phyloP scores from a whole-genome alignment of 2,329 filamentous ascomycete species.

The Blastomyces gilchristii region DNA sequence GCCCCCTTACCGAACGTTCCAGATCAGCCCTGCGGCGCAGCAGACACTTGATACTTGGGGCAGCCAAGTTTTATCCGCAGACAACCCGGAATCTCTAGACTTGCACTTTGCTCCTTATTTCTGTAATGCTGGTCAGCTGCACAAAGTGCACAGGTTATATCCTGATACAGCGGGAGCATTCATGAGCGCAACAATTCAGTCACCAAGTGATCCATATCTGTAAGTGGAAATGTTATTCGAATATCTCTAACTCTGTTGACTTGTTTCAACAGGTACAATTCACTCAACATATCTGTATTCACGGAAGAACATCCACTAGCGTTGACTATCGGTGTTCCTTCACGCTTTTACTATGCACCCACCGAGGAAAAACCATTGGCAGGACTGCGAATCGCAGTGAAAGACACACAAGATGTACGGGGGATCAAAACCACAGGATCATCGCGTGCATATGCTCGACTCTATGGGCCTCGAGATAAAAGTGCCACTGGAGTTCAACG shows the following conservation, averaged over 20 bases:
- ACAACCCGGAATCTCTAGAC: background rate
- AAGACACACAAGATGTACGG: slow-evolving; percentile 52
- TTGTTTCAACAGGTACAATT: background rate
- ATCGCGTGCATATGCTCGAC: slow-evolving; percentile 43
- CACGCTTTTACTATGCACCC: slow-evolving; percentile 48
- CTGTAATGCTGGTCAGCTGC: slow-evolving; percentile 38
- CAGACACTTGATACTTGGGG: background rate
- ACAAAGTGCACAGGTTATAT: slow-evolving; percentile 42
- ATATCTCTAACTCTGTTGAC: background rate
- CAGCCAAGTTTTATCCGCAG: background rate
- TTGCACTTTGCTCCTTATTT: slow-evolving; percentile 39
- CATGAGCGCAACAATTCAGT: slow-evolving; percentile 35
- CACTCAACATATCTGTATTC: background rate
- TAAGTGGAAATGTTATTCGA: background rate
- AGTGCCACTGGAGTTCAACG: slow-evolving; percentile 45
- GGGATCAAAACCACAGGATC: slow-evolving; percentile 41
- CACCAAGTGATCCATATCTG: slow-evolving; percentile 13
- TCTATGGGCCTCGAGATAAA: slow-evolving; percentile 39
- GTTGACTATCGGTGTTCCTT: slow-evolving; percentile 46
- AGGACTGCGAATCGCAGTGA: slow-evolving; percentile 51
- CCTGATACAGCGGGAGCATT: slow-evolving; percentile 42
- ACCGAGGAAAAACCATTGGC: slow-evolving; percentile 47
- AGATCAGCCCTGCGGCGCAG: background rate
- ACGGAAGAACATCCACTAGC: slow-evolving; percentile 15
- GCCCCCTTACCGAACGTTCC: background rate